Percentiles rank a stretch among this genome's conserved stretches.
Evolutionary conservation across 2,329 filamentous ascomycete genomes (phyloP).

Genomic region (Fusarium devonianum): DNA sequence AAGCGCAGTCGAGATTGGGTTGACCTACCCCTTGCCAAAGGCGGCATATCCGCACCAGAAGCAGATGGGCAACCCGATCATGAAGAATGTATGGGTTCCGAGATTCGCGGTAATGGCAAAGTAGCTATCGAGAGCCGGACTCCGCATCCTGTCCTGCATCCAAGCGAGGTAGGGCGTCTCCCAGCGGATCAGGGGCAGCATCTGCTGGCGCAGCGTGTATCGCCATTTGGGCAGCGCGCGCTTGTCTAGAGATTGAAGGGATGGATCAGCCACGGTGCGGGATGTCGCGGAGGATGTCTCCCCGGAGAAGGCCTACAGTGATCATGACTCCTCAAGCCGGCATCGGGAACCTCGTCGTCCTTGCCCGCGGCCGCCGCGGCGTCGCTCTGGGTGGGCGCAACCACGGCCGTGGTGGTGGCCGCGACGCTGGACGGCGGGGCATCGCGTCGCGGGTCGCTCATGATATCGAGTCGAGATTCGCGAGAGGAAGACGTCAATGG

Average conservation of each 20-base stretch:
- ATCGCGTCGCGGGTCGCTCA: constrained; percentile 46
- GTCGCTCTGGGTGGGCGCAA: constrained; percentile 14
- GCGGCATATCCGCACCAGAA: constrained; percentile 95
- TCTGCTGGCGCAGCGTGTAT: constrained; percentile 79
- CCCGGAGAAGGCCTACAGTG: constrained; percentile 63
- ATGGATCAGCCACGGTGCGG: constrained; percentile 16
- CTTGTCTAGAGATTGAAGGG: constrained; percentile 66
- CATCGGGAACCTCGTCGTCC: constrained; percentile 59
- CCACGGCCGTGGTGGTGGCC: constrained; percentile 20
- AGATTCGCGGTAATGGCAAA: constrained; percentile 97
- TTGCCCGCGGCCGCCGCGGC: constrained; percentile 22
- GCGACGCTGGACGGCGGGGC: constrained; percentile 39
- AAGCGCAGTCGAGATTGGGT: constrained; percentile 10
- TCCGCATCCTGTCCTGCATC: constrained; percentile 81
- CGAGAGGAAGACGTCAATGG: constrained; percentile 34
- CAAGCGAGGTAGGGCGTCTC: constrained; percentile 94
- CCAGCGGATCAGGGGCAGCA: constrained; percentile 88
- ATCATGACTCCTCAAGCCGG: constrained; percentile 80
- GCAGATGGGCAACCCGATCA: constrained; percentile 90
- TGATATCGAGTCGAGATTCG: constrained; percentile 31
- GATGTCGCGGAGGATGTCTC: constrained; percentile 1
- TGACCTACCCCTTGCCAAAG: constrained; percentile 82
- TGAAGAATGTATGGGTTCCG: constrained; percentile 98
- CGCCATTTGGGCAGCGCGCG: constrained; percentile 86
- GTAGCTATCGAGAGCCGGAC: constrained; percentile 89